Evolutionary conservation across 192 early-diverging fungal genomes (phyloP).

Genomic region (Coemansia sp.): DNA sequence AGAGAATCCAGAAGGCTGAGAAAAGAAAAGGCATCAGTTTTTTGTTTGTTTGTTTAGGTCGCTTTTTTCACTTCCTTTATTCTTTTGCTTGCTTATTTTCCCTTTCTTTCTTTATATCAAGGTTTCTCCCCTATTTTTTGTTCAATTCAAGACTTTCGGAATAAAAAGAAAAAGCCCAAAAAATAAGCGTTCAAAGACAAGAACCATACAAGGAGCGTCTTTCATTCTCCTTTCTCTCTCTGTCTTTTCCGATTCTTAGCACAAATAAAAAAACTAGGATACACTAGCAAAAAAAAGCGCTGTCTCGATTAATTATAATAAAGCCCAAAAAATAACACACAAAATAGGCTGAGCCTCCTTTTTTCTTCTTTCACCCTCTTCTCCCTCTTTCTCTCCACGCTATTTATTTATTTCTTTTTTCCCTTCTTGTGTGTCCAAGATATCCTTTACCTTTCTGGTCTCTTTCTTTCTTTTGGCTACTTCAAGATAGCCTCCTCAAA

Average conservation of each 20-base stretch:
- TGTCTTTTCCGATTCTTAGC: too few relatives aligned
- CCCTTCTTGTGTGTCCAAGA: not conserved
- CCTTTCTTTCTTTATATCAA: conserved; percentile 1
- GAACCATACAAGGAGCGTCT: too few relatives aligned
- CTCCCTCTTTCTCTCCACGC: not conserved
- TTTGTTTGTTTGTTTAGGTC: not conserved
- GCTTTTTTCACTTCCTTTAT: conserved; percentile 1
- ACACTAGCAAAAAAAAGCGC: too few relatives aligned
- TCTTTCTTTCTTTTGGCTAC: not conserved
- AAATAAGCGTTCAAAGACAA: too few relatives aligned
- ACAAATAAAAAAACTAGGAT: too few relatives aligned
- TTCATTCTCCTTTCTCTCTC: too few relatives aligned
- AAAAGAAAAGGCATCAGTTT: too few relatives aligned
- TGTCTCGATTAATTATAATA: too few relatives aligned
- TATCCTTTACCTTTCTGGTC: not conserved
- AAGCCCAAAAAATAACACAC: not conserved
- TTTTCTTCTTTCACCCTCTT: not conserved
- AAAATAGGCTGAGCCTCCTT: not conserved
- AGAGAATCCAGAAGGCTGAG: too few relatives aligned
- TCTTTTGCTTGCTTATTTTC: not conserved
- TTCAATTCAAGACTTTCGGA: not conserved
- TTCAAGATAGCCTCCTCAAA: not conserved
- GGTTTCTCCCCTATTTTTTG: not conserved
- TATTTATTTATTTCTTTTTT: not conserved
- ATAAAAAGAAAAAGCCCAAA: not conserved